Evolutionary conservation across 2,329 filamentous ascomycete genomes (phyloP).

Genomic region (Penicillium sp.): DNA sequence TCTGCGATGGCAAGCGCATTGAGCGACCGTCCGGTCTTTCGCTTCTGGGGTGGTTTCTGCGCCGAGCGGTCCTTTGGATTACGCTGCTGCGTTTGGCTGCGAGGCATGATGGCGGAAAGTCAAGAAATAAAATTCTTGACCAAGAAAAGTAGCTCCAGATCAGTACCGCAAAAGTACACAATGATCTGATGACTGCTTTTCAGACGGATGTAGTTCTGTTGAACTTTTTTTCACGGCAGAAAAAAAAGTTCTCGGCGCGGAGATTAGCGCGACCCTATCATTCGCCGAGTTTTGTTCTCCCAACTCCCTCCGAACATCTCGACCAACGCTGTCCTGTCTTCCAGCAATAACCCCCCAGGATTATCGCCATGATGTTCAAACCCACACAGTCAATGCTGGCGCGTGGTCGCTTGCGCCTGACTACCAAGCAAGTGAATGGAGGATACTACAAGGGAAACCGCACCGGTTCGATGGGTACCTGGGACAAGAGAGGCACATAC

Average conservation of each 20-base stretch:
- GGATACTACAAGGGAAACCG: constrained; percentile 98
- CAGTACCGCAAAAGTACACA: constrained; percentile 5
- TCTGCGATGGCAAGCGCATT: constrained; percentile 69
- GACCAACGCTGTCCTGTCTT: constrained; percentile 19
- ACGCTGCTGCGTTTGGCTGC: constrained; percentile 42
- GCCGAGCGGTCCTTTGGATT: constrained; percentile 39
- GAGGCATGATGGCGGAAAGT: constrained; percentile 38
- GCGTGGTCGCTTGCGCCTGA: constrained; percentile 69
- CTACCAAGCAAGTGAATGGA: constrained; percentile 88
- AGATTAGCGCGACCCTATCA: constrained; percentile 33
- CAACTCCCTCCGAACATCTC: constrained; percentile 14
- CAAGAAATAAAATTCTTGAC: constrained; percentile 1
- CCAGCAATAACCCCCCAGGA: constrained; percentile 2
- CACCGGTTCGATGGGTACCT: constrained; percentile 83
- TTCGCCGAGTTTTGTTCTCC: constrained; percentile 15
- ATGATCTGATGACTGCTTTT: constrained; percentile 12
- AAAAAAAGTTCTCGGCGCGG: constrained; percentile 40
- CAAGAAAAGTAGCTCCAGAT: constrained; percentile 3
- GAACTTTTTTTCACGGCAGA: constrained; percentile 33
- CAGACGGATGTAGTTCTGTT: constrained; percentile 18
- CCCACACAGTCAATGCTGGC: constrained; percentile 59
- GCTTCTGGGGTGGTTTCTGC: constrained; percentile 53
- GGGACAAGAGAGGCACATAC: constrained; percentile 64
- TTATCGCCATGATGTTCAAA: constrained; percentile 41
- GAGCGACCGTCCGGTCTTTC: constrained; percentile 49